Percentiles rank a stretch among this genome's conserved stretches.
Evolutionary conservation across 441 rosid species (phyloP).

Genomic region (Biscutella auriculata): DNA sequence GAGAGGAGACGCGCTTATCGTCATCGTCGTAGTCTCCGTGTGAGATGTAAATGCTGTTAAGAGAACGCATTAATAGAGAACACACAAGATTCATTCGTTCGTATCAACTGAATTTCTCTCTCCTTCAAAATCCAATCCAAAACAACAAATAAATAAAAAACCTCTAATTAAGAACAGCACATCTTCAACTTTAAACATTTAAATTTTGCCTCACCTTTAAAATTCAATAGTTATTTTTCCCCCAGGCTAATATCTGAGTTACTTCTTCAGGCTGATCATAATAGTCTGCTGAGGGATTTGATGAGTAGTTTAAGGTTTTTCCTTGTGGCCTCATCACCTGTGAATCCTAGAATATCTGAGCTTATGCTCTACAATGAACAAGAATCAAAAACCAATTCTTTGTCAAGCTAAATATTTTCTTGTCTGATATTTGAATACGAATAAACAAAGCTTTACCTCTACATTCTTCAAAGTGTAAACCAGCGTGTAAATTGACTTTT

Average conservation of each 20-base stretch:
- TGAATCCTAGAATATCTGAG: conserved; percentile 88
- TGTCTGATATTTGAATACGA: no score
- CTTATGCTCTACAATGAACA: conserved; percentile 67
- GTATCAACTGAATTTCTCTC: conserved; percentile 1
- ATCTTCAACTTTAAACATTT: neutral
- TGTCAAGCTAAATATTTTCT: no score
- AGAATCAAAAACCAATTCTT: neutral
- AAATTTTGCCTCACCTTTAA: conserved; percentile 12
- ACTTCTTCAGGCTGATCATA: conserved; percentile 29
- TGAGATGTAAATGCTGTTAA: conserved; percentile 20
- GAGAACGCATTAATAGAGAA: conserved; percentile 8
- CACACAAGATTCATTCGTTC: conserved; percentile 7
- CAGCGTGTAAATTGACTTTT: conserved; percentile 69
- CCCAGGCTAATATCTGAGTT: neutral
- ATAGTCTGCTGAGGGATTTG: conserved; percentile 80
- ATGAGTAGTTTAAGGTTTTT: conserved; percentile 70
- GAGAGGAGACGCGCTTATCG: conserved; percentile 23
- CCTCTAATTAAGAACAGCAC: conserved; percentile 1
- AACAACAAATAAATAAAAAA: neutral
- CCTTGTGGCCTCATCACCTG: conserved; percentile 81
- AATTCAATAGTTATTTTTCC: neutral
- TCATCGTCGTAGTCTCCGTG: conserved; percentile 23
- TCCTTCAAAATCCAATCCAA: neutral
- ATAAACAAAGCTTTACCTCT: conserved; percentile 24
- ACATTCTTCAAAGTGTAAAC: conserved; percentile 80